phyloP scores from a whole-genome alignment of 2,329 filamentous ascomycete genomes.

The Torrubiella hemipterigena region DNA sequence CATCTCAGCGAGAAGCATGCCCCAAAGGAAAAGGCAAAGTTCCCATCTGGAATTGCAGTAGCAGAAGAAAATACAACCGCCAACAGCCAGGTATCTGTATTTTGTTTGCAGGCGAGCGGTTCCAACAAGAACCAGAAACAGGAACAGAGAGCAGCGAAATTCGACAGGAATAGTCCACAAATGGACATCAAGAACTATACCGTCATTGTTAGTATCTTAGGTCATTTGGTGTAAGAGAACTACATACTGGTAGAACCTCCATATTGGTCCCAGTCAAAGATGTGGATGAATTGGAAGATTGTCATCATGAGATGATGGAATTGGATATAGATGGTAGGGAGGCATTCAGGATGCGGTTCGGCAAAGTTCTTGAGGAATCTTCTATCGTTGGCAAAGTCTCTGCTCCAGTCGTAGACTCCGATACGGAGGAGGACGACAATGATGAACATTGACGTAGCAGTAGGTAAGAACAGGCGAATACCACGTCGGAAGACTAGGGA shows the following conservation, averaged over 20 bases:
- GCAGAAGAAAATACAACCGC: constrained; percentile 27
- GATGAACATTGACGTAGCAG: constrained; percentile 35
- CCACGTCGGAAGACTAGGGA: constrained; percentile 39
- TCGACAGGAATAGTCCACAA: constrained; percentile 53
- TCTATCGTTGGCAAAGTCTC: constrained; percentile 30
- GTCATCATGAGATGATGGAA: constrained; percentile 31
- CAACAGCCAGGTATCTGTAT: constrained; percentile 30
- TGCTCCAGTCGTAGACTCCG: constrained; percentile 35
- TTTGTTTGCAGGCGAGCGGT: constrained; percentile 31
- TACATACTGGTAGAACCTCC: constrained; percentile 31
- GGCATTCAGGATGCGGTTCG: constrained; percentile 31
- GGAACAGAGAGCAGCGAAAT: constrained; percentile 43
- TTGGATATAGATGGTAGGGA: constrained; percentile 25
- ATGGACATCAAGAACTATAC: constrained; percentile 39
- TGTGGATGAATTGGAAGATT: constrained; percentile 37
- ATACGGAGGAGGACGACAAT: constrained; percentile 30
- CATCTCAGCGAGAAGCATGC: constrained; percentile 42
- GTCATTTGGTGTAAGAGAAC: constrained; percentile 4
- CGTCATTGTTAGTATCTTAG: constrained; percentile 12
- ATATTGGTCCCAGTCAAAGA: constrained; percentile 37
- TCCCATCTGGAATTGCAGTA: constrained; percentile 41
- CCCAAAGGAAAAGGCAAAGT: constrained; percentile 40
- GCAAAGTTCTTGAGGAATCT: constrained; percentile 34
- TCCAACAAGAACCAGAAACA: constrained; percentile 41
- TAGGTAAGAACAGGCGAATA: constrained; percentile 39